Evolutionary conservation across 2,329 filamentous ascomycete genomes (phyloP).

Genomic region (Aaosphaeria arxii): DNA sequence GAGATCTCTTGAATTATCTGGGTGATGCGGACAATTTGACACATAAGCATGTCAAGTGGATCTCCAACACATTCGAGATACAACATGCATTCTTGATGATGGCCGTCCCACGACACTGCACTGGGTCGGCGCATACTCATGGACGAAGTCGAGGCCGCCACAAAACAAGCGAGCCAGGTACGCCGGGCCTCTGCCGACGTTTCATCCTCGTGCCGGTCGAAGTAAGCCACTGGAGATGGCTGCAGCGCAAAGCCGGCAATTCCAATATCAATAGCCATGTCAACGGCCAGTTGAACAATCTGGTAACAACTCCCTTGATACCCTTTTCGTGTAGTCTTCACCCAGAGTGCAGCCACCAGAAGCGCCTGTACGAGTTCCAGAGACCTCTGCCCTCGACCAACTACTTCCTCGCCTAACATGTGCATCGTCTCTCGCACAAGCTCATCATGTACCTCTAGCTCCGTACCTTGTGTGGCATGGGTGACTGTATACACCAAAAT

Average conservation of each 20-base stretch:
- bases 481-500: too few species aligned
- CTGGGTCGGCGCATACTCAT: constrained; percentile 10
- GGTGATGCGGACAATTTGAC: too few species aligned
- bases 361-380: constrained; percentile 26
- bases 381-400: constrained; percentile 4
- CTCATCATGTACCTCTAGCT: too few species aligned
- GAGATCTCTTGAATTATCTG: too few species aligned
- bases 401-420: too few species aligned
- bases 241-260: constrained; percentile 20
- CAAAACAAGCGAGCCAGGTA: constrained; percentile 27
- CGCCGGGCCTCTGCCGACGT: constrained; percentile 22
- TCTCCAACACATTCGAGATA: too few species aligned
- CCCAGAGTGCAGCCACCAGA: constrained; percentile 21
- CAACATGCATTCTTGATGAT: too few species aligned
- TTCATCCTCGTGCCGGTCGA: constrained; percentile 15
- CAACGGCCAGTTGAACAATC: constrained; percentile 21
- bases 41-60: too few species aligned
- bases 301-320: constrained; percentile 22
- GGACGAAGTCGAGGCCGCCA: constrained; percentile 17
- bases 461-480: too few species aligned
- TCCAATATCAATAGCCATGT: constrained; percentile 27
- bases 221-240: constrained; percentile 21
- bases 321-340: constrained; percentile 14
- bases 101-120: too few species aligned
- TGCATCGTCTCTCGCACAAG: too few species aligned